Evolutionary conservation across 78 protist genomes (phyloP), one percentile per base, ranked within the genome.

Genomic region (Trichosphaerium sp.): DNA sequence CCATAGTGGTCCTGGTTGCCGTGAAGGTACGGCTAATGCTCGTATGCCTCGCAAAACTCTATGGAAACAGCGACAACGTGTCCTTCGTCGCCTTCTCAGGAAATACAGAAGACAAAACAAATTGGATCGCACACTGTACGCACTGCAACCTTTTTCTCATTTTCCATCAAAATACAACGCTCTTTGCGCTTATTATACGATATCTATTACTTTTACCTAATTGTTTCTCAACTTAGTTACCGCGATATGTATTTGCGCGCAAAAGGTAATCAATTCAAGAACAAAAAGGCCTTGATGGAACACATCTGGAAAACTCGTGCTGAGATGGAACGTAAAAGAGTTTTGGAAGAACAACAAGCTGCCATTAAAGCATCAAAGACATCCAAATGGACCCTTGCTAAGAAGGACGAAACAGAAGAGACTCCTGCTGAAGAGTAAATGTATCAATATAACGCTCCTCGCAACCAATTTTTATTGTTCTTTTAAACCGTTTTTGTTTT

Each of bases 261-360:
- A 70, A 95, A 96, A 92, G 99, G 99, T 84, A 95, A 95, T 92
- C 91, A 67, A 51, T 97, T 95, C 98, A 91, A 90, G 92, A 95
- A 94, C 98, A 94, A 94, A 90, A 89, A 97, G 39, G 93, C 84
- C 32, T 83, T 97, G 38, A 81, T 95, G 78, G 99, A 92, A 84
- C 89, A 83, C 91, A 92, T 96, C 85, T 84, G 79, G 89, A 87
- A 68, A 77, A 74, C 74, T 49, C 83, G 90, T 92, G 88, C 90
- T 42, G 94, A 92, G 74, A 55, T 60, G 66, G 61, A 78, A 62
- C 86, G 93, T 52, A 85, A 60, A 68, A 84, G 81, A 78, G 43
- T 65, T 25, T 75, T 91, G 68, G 37, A 67, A 34, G 96, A 88
- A 31, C 96, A 94, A 85, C 91, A 88, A 29, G 96, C 89, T 75